Percentiles rank a stretch among this genome's conserved stretches.
These are phyloP conservation scores for Cucurbita ficifolia DNA, from an alignment of 306 rosid species.

Conservation along the genomic window DNA sequence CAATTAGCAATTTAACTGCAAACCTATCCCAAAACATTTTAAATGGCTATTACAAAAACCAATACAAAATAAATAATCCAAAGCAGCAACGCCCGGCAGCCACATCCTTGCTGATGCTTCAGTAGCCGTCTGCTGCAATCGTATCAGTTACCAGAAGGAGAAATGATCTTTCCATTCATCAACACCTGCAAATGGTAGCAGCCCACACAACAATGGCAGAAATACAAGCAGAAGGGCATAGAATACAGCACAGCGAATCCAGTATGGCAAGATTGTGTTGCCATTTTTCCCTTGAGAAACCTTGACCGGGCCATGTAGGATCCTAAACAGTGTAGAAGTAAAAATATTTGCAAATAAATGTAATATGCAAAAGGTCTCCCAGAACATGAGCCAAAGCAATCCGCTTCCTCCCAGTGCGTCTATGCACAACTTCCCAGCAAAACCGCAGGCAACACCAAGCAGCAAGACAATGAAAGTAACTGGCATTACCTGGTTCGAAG, in stretches of 20 bases:
- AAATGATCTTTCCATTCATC: conserved; percentile 64
- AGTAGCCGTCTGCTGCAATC: conserved; percentile 7
- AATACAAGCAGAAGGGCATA: conserved; percentile 23
- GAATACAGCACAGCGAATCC: conserved; percentile 49
- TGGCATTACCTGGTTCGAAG: conserved; percentile 55
- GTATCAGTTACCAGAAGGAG: conserved; percentile 6
- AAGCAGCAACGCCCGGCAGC: not conserved
- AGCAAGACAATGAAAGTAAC: conserved; percentile 55
- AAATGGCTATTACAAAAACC: not conserved
- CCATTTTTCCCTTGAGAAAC: conserved; percentile 16
- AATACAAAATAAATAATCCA: not conserved
- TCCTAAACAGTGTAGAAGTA: conserved; percentile 28
- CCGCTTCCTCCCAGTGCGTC: conserved; percentile 86
- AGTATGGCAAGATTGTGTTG: conserved; percentile 19
- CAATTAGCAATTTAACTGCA: not conserved
- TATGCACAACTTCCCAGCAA: conserved; percentile 60
- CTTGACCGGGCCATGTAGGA: conserved; percentile 51
- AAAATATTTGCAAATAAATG: conserved; percentile 45
- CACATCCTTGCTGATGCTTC: not conserved
- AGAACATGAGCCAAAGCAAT: conserved; percentile 48
- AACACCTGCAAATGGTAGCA: conserved; percentile 64
- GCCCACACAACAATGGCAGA: conserved; percentile 70
- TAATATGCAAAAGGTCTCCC: conserved; percentile 55
- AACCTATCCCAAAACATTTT: not conserved
- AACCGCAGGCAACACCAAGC: conserved; percentile 57